Conservation (phyloP, 164 flowering plant genomes). For the Pachysandra terminalis region DNA sequence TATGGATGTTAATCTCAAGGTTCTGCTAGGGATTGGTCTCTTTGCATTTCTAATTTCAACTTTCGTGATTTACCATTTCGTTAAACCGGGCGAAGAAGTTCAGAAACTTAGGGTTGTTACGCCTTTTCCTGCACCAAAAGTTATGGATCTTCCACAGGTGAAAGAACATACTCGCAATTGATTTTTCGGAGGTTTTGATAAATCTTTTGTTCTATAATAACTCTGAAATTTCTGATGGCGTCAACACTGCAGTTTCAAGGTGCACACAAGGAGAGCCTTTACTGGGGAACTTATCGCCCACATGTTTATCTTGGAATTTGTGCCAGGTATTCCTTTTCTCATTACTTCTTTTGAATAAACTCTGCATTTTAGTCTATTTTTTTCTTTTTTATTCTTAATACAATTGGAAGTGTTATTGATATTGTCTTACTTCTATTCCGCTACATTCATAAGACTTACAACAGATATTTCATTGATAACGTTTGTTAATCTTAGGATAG, state of each 20-base stretch:
- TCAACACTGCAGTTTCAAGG: slow-evolving; percentile 74
- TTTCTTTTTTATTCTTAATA: neutral
- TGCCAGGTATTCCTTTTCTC: too few species aligned
- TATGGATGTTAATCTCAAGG: slow-evolving; percentile 30
- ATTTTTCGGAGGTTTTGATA: neutral
- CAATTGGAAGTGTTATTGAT: neutral
- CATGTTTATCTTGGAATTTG: slow-evolving; percentile 67
- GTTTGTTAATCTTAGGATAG: too few species aligned
- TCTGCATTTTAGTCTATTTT: too few species aligned
- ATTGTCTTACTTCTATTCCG: too few species aligned
- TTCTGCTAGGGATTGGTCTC: slow-evolving; percentile 29
- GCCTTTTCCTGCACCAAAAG: slow-evolving; percentile 75
- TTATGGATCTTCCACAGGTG: slow-evolving; percentile 80
- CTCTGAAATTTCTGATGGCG: slow-evolving; percentile 7
- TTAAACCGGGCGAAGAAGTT: slow-evolving; percentile 18
- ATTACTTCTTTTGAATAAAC: too few species aligned
- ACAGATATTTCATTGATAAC: too few species aligned
- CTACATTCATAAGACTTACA: too few species aligned
- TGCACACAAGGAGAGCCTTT: slow-evolving; percentile 89
- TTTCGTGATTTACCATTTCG: slow-evolving; percentile 2
- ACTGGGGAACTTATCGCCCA: slow-evolving; percentile 98
- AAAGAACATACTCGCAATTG: neutral
- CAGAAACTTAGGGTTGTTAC: slow-evolving; percentile 55
- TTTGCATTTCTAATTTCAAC: slow-evolving; percentile 23
- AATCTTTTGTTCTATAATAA: neutral